Conservation (phyloP, 768 basidiomycete genomes). For the Leccinum imitatum region DNA sequence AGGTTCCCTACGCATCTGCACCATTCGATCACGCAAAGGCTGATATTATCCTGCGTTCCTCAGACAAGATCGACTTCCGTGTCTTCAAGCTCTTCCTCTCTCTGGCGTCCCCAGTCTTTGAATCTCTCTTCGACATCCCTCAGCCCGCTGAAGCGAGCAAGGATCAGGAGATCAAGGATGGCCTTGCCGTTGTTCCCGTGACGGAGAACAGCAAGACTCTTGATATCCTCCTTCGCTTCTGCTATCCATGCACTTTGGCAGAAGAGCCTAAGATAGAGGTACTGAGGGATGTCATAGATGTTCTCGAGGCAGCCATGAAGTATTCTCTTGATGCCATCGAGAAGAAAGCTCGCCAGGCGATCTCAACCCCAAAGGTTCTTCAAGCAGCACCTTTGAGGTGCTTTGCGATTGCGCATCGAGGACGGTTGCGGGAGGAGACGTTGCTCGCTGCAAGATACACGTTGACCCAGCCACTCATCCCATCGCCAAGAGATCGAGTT, state of each 20-base stretch:
- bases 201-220: slow-evolving; percentile 12
- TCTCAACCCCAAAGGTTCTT: slow-evolving; percentile 21
- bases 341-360: slow-evolving; percentile 13
- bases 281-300: slow-evolving; percentile 1
- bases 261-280: slow-evolving; percentile 22
- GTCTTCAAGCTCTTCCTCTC: slow-evolving; percentile 13
- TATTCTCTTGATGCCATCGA: slow-evolving; percentile 19
- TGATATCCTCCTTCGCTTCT: slow-evolving; percentile 13
- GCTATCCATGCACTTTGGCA: slow-evolving; percentile 12
- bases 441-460: slow-evolving; percentile 30
- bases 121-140: slow-evolving; percentile 32
- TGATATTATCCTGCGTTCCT: slow-evolving; percentile 29
- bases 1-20: slow-evolving; percentile 9
- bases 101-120: slow-evolving; percentile 28
- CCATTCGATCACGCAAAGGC: slow-evolving; percentile 25
- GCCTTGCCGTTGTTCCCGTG: slow-evolving; percentile 21
- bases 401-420: slow-evolving; percentile 31
- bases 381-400: slow-evolving; percentile 27
- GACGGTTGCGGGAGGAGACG: slow-evolving; percentile 22
- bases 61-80: slow-evolving; percentile 30
- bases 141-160: slow-evolving; percentile 15
- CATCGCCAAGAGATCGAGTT: slow-evolving; percentile 26
- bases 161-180: slow-evolving; percentile 11
- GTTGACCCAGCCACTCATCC: slow-evolving; percentile 26
- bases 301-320: slow-evolving; percentile 19